Evolutionary conservation across 371 early-diverging fungal genomes (phyloP).

Genomic region (Apophysomyces sp.): DNA sequence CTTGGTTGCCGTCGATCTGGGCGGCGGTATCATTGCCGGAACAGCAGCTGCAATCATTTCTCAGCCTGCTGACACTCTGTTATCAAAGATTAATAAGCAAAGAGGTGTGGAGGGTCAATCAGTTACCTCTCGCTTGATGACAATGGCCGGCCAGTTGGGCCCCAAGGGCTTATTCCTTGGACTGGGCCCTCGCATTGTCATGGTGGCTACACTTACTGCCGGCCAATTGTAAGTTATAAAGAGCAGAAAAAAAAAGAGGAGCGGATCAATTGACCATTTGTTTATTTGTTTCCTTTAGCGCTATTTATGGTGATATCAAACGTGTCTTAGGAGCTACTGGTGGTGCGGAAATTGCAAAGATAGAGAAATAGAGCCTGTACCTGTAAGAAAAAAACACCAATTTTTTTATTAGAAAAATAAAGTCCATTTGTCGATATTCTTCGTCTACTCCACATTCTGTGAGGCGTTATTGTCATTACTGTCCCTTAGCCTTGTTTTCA

Average conservation of each 20-base stretch:
- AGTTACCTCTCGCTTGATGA: slow-evolving; percentile 53
- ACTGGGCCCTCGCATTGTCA: slow-evolving; percentile 75
- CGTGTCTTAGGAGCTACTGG: slow-evolving; percentile 69
- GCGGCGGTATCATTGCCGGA: slow-evolving; percentile 59
- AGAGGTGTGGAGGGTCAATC: slow-evolving; percentile 64
- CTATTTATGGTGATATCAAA: slow-evolving; percentile 67
- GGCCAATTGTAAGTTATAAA: slow-evolving; percentile 53
- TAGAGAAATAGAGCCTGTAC: slow-evolving; percentile 3
- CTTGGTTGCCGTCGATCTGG: slow-evolving; percentile 48
- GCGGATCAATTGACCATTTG: background rate
- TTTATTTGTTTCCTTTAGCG: slow-evolving; percentile 17
- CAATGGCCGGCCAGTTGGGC: slow-evolving; percentile 66
- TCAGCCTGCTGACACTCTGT: slow-evolving; percentile 60
- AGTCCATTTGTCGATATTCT: too few relatives aligned
- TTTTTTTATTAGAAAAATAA: too few relatives aligned
- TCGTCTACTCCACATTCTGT: too few relatives aligned
- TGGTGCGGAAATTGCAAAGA: slow-evolving; percentile 60
- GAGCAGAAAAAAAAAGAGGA: background rate
- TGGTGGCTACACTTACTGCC: slow-evolving; percentile 78
- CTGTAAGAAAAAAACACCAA: too few relatives aligned
- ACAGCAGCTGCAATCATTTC: slow-evolving; percentile 60
- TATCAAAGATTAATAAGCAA: slow-evolving; percentile 70
- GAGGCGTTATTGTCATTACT: too few relatives aligned
- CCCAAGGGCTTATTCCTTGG: slow-evolving; percentile 67
- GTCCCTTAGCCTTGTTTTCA: too few relatives aligned